Evolutionary conservation across 208 protist species (phyloP).

Genomic region (Wallacemonas sp.): DNA sequence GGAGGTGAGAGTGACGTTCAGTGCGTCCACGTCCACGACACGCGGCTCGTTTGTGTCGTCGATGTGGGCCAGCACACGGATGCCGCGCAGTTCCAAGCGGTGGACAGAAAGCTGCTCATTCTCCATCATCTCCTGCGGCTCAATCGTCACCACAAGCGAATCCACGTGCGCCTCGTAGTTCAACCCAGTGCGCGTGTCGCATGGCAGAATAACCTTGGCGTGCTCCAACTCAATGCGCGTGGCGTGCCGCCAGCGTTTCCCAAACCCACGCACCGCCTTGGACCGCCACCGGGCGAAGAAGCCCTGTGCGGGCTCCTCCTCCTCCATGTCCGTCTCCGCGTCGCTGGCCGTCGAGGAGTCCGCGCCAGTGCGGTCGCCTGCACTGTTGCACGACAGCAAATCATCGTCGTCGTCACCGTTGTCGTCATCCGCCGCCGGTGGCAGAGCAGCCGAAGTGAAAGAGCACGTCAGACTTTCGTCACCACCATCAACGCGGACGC

Average conservation of each 20-base stretch:
- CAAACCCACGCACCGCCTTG: slow-evolving; percentile 48
- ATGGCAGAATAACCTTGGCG: slow-evolving; percentile 43
- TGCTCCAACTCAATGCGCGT: slow-evolving; percentile 53
- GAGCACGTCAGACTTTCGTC: neutral
- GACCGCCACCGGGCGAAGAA: slow-evolving; percentile 52
- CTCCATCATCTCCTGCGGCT: slow-evolving; percentile 41
- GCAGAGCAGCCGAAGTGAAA: neutral
- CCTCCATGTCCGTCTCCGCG: slow-evolving; percentile 2
- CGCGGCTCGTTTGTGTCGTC: slow-evolving; percentile 10
- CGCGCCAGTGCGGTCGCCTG: slow-evolving; percentile 35
- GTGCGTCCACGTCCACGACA: slow-evolving; percentile 27
- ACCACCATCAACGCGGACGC: too few relatives aligned
- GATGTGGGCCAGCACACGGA: slow-evolving; percentile 10
- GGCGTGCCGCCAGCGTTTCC: slow-evolving; percentile 68
- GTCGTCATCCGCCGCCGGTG: neutral
- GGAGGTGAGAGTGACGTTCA: slow-evolving; percentile 47
- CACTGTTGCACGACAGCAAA: slow-evolving; percentile 70
- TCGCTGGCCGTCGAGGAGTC: slow-evolving; percentile 23
- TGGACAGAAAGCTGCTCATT: slow-evolving; percentile 30
- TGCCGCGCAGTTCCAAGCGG: slow-evolving; percentile 13
- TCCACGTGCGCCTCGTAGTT: slow-evolving; percentile 41
- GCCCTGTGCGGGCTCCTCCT: slow-evolving; percentile 16
- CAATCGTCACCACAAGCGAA: slow-evolving; percentile 41
- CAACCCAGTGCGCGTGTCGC: slow-evolving; percentile 38
- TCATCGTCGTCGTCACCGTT: slow-evolving; percentile 44